These are phyloP conservation scores for Penicillium nucicola DNA, from an alignment of 495 filamentous ascomycete genomes.

Conservation along the genomic window DNA sequence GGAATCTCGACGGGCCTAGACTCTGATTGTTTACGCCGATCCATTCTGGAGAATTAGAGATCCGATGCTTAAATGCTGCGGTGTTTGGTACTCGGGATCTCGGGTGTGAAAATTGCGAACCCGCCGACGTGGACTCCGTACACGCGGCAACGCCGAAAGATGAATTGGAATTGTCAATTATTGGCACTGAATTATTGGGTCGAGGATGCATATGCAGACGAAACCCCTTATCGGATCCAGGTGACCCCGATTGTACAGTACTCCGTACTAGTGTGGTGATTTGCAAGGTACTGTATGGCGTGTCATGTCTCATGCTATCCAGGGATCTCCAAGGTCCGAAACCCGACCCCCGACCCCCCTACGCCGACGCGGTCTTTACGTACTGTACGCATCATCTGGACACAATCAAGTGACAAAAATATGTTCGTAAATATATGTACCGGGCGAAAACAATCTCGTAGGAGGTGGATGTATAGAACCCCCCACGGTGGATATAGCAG, in stretches of 20 bases:
- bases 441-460: constrained; percentile 15
- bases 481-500: constrained; percentile 16
- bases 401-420: constrained; percentile 2
- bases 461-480: constrained; percentile 8
- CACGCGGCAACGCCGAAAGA: too few relatives aligned
- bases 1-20: constrained; percentile 29
- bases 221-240: too few relatives aligned
- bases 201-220: too few relatives aligned
- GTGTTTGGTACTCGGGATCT: constrained; percentile 3
- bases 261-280: too few relatives aligned
- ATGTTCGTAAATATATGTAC: constrained; percentile 28
- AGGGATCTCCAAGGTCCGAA: too few relatives aligned
- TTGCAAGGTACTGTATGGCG: too few relatives aligned
- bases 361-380: background rate
- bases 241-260: too few relatives aligned
- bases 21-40: background rate
- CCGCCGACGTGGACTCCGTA: too few relatives aligned
- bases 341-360: background rate
- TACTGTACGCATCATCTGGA: background rate
- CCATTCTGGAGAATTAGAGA: too few relatives aligned
- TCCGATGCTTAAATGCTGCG: background rate
- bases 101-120: background rate
- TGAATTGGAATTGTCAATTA: too few relatives aligned
- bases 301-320: too few relatives aligned
- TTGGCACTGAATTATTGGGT: too few relatives aligned